Conservation (phyloP, 257 asterid genomes). For the Cynanchum wilfordii region DNA sequence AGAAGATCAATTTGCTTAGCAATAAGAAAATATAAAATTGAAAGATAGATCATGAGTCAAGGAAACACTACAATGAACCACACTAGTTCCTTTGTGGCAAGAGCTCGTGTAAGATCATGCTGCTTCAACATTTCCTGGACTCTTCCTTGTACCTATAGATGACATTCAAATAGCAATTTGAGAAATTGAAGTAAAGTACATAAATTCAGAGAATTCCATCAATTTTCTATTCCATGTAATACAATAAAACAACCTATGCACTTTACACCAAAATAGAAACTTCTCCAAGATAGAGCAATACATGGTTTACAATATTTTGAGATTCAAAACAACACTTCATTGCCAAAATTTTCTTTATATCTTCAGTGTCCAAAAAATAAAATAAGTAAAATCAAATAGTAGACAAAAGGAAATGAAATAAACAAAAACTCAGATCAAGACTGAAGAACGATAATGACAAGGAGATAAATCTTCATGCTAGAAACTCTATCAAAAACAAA, state of each 20-base stretch:
- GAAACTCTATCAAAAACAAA: neutral
- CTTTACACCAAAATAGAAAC: neutral
- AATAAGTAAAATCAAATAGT: neutral
- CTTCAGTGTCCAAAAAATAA: neutral
- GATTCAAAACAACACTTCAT: neutral
- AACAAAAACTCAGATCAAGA: neutral
- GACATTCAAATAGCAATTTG: constrained; percentile 14
- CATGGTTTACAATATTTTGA: neutral
- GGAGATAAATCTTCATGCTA: neutral
- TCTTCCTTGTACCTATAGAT: constrained; percentile 56
- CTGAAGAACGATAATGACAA: neutral
- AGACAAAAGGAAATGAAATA: neutral
- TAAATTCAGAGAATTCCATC: neutral
- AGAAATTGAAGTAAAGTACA: constrained; percentile 12
- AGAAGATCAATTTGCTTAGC: neutral
- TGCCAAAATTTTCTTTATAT: neutral
- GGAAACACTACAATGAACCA: constrained; percentile 70
- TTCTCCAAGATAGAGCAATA: too few species aligned
- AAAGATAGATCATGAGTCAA: constrained; percentile 10
- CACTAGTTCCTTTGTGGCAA: constrained; percentile 75
- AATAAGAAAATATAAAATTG: neutral
- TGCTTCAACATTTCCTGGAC: constrained; percentile 63
- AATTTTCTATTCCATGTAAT: neutral
- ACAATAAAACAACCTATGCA: neutral
- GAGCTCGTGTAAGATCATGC: constrained; percentile 64